These are phyloP conservation scores for Botrytis aclada DNA, from an alignment of 2,329 filamentous ascomycete genomes.

Conservation along the genomic window DNA sequence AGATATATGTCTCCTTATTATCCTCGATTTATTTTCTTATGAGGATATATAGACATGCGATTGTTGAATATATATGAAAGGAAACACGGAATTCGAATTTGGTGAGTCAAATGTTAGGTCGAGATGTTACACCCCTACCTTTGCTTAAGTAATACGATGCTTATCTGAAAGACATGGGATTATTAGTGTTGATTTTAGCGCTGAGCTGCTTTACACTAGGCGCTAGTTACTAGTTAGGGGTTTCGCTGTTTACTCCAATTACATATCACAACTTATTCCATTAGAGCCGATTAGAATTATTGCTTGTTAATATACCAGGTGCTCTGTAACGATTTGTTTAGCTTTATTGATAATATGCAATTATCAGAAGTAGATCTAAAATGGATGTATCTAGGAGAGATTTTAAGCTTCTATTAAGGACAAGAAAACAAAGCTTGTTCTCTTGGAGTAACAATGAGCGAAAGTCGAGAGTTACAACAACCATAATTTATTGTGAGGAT, in stretches of 20 bases:
- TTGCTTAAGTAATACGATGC: neutral
- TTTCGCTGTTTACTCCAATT: neutral
- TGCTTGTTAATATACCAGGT: neutral
- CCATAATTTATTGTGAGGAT: neutral
- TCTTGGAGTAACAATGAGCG: neutral
- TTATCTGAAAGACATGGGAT: neutral
- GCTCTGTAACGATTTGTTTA: neutral
- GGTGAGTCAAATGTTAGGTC: neutral
- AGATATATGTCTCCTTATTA: neutral
- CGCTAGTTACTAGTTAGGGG: neutral
- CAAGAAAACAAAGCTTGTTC: neutral
- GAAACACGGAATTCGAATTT: neutral
- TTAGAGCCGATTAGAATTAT: neutral
- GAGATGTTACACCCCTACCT: neutral
- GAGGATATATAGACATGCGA: neutral
- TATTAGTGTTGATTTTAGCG: neutral
- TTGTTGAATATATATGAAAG: neutral
- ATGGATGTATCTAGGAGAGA: neutral
- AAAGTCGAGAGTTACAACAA: neutral
- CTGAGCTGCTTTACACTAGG: neutral
- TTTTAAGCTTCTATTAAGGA: neutral
- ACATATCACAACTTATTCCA: neutral
- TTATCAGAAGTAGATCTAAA: fast-evolving
- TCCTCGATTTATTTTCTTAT: neutral
- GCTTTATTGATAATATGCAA: too few relatives aligned